Conservation (phyloP, 2,329 filamentous ascomycete genomes). For the Botrytis cinerea region DNA sequence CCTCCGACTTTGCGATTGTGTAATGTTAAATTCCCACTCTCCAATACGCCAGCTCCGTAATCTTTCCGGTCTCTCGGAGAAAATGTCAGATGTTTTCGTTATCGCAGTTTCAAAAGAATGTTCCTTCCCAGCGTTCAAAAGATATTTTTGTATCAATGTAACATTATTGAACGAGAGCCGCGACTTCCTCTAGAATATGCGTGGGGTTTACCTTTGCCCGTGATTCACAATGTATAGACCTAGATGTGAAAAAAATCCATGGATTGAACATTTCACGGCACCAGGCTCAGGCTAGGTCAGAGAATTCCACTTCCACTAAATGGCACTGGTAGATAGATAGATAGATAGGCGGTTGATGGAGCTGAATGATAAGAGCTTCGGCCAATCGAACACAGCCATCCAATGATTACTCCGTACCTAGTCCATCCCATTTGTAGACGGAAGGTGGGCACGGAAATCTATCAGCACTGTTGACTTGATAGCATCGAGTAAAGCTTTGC, state of each 20-base stretch:
- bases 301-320: constrained; percentile 6
- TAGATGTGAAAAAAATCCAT: constrained; percentile 6
- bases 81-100: constrained; percentile 18
- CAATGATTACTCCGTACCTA: not conserved
- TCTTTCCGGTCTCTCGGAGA: constrained; percentile 10
- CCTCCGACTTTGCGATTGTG: constrained; percentile 12
- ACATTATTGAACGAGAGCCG: constrained; percentile 19
- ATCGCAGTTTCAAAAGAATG: not conserved
- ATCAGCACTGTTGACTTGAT: constrained; percentile 19
- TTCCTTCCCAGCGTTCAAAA: not conserved
- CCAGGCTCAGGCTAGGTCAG: not conserved
- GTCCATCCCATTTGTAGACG: not conserved
- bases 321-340: constrained; percentile 12
- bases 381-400: constrained; percentile 25
- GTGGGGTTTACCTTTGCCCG: constrained; percentile 5
- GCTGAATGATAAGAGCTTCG: constrained; percentile 33
- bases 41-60: constrained; percentile 2
- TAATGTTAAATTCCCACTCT: not conserved
- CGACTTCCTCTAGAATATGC: constrained; percentile 10
- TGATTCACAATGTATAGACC: constrained; percentile 1
- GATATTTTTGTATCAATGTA: not conserved
- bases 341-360: constrained; percentile 19
- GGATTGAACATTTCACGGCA: not conserved
- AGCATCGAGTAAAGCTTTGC: constrained; percentile 17
- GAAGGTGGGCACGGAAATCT: constrained; percentile 10